Percentiles rank a stretch among this genome's conserved stretches.
Conservation (phyloP, 805 yeast genomes). For the Limtongia smithiae region DNA sequence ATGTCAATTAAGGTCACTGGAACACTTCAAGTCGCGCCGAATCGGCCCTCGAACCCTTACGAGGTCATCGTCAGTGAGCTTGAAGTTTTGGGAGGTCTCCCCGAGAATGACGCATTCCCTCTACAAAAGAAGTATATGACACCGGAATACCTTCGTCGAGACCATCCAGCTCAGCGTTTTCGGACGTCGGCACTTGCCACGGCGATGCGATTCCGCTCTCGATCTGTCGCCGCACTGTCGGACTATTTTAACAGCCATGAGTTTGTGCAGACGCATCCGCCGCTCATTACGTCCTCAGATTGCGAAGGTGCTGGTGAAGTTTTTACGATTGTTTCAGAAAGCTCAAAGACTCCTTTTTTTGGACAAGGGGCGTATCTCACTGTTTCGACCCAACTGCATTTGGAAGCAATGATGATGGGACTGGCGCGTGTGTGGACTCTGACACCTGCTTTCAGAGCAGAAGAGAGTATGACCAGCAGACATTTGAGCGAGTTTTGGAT, state of each 20-base stretch:
- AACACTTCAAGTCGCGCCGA: conserved; percentile 22
- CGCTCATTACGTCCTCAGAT: conserved; percentile 81
- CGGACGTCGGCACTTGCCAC: conserved; percentile 64
- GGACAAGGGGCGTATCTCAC: conserved; percentile 69
- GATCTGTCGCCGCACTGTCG: conserved; percentile 51
- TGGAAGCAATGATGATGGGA: conserved; percentile 75
- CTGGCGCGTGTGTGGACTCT: conserved; percentile 80
- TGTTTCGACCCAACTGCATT: conserved; percentile 87
- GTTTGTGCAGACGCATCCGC: conserved; percentile 77
- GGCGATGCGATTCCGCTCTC: conserved; percentile 68
- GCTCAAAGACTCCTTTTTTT: conserved; percentile 46
- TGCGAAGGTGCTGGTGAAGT: conserved; percentile 98
- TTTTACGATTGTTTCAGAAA: conserved; percentile 52
- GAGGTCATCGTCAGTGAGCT: conserved; percentile 48
- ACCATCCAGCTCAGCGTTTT: conserved; percentile 74
- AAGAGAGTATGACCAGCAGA: conserved; percentile 81
- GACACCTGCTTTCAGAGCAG: conserved; percentile 93
- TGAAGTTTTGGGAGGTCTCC: conserved; percentile 53
- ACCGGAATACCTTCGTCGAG: conserved; percentile 57
- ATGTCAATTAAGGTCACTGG: conserved; percentile 15
- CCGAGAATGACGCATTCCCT: conserved; percentile 51
- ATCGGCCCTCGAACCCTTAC: conserved; percentile 31
- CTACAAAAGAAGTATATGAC: conserved; percentile 77
- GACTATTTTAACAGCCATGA: conserved; percentile 52
- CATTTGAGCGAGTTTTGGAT: conserved; percentile 97